Percentiles rank a stretch among this genome's conserved stretches.
These are phyloP conservation scores for Fomitopsis schrenkii DNA, from an alignment of 1,284 basidiomycete species.

Conservation along the genomic window DNA sequence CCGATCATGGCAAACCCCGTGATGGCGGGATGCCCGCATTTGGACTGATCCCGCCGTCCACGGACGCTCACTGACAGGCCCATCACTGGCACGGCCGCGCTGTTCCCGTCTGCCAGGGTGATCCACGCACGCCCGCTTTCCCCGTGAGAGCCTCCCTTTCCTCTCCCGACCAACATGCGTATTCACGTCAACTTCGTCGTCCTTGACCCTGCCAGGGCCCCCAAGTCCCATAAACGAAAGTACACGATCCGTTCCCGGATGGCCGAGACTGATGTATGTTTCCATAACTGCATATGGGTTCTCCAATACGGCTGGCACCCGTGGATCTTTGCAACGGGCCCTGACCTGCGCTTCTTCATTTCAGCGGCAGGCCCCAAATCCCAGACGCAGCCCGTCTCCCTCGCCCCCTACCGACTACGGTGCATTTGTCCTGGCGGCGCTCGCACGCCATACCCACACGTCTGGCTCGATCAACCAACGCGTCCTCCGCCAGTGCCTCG, in stretches of 20 bases:
- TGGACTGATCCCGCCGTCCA: background rate
- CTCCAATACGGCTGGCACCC: background rate
- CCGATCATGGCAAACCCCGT: background rate
- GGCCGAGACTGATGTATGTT: conserved; percentile 1
- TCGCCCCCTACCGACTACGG: conserved; percentile 51
- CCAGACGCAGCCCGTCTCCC: conserved; percentile 1
- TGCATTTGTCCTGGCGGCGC: conserved; percentile 49
- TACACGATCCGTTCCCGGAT: background rate
- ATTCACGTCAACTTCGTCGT: conserved; percentile 7
- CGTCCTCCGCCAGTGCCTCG: conserved; percentile 58
- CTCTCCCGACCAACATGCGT: background rate
- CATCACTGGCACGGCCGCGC: background rate
- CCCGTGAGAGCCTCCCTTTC: background rate
- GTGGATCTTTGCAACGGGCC: too few species aligned
- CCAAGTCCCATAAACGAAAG: background rate
- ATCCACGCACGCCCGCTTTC: background rate
- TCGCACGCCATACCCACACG: conserved; percentile 47
- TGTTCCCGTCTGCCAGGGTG: background rate
- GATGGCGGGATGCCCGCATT: background rate
- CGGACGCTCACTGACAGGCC: background rate
- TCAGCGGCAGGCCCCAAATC: background rate
- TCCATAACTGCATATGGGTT: background rate
- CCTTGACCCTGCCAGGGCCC: conserved; percentile 3
- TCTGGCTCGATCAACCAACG: conserved; percentile 53
- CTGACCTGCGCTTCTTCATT: background rate